Conservation (phyloP, 768 basidiomycete genomes). For the Heimioporus sp. region DNA sequence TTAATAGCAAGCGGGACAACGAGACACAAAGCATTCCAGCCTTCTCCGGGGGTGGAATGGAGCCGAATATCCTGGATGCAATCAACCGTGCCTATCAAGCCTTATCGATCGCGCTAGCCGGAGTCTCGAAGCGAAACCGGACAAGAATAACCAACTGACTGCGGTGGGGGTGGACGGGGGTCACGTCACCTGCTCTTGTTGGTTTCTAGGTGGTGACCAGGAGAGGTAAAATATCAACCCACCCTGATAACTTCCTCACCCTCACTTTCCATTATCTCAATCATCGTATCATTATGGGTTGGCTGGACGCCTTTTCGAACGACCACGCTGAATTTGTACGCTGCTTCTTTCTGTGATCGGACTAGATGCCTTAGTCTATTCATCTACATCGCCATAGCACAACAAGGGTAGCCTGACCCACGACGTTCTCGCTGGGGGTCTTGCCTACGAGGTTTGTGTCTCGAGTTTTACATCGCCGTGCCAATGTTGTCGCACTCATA, state of each 20-base stretch:
- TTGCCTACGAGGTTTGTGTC: constrained; percentile 16
- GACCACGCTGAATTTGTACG: constrained; percentile 5
- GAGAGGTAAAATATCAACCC: constrained; percentile 20
- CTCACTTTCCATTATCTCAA: not conserved
- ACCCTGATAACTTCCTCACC: not conserved
- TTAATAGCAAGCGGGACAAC: not conserved
- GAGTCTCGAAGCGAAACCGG: constrained; percentile 10
- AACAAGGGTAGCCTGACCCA: constrained; percentile 14
- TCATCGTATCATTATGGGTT: constrained; percentile 12
- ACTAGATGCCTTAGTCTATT: not conserved
- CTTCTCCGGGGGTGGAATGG: not conserved
- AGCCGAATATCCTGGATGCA: not conserved
- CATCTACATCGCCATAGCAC: constrained; percentile 5
- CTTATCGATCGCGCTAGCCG: constrained; percentile 16
- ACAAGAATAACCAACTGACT: constrained; percentile 12
- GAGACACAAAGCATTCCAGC: not conserved
- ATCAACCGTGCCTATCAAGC: constrained; percentile 14
- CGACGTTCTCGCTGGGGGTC: constrained; percentile 18
- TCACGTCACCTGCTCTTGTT: constrained; percentile 3
- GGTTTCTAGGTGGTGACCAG: constrained; percentile 12
- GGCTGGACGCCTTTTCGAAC: not conserved
- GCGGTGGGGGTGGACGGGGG: not conserved
- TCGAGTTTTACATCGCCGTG: not conserved
- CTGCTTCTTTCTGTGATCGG: not conserved
- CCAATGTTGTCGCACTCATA: no score